These are phyloP conservation scores for Euphorbia schlechtendalii DNA, from an alignment of 441 rosid species.

Conservation along the genomic window DNA sequence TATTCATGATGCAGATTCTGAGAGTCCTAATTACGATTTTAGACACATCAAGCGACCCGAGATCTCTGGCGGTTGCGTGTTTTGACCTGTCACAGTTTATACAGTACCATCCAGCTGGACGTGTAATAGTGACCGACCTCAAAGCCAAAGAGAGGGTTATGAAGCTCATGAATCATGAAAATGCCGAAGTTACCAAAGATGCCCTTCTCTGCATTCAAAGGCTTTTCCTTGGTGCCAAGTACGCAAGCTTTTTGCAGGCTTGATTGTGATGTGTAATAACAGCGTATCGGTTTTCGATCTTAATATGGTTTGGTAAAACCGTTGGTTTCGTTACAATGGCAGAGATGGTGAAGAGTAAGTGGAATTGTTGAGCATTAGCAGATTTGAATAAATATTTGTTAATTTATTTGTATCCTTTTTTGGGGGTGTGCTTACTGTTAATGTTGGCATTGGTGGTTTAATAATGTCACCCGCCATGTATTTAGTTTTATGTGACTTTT, in stretches of 20 bases:
- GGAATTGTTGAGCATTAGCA: background rate
- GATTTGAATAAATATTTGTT: constrained; percentile 5
- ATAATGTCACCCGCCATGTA: constrained; percentile 9
- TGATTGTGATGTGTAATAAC: constrained; percentile 23
- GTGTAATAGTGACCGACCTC: constrained; percentile 80
- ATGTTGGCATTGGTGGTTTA: constrained; percentile 5
- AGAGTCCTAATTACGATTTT: constrained; percentile 88
- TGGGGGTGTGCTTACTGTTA: constrained; percentile 9
- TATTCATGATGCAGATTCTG: constrained; percentile 61
- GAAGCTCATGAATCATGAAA: constrained; percentile 94
- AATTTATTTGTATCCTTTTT: constrained; percentile 4
- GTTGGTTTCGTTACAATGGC: background rate
- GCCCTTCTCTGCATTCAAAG: constrained; percentile 90
- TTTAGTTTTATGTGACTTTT: background rate
- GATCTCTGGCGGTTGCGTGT: constrained; percentile 86
- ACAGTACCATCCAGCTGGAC: constrained; percentile 87
- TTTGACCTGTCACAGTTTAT: constrained; percentile 94
- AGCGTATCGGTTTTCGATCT: background rate
- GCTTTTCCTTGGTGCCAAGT: constrained; percentile 96
- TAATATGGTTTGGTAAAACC: background rate
- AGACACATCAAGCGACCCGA: constrained; percentile 84
- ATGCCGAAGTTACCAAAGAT: constrained; percentile 81
- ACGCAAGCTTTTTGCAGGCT: constrained; percentile 93
- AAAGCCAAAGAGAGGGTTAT: constrained; percentile 95
- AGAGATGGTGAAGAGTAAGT: constrained; percentile 1